Evolutionary conservation across 805 yeast genomes (phyloP).

Genomic region (Saturnispora diversa): DNA sequence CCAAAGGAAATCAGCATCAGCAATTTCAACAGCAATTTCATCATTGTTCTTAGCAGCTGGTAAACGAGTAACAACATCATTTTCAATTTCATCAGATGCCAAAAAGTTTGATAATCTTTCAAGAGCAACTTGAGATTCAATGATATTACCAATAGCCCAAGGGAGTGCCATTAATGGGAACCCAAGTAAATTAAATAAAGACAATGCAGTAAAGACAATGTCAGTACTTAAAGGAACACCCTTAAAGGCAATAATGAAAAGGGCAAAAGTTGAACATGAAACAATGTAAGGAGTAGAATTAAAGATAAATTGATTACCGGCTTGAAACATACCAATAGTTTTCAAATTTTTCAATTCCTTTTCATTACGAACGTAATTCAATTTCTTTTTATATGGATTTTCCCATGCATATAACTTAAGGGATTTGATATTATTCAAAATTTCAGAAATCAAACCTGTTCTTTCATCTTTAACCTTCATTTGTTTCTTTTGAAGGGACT

Average conservation of each 20-base stretch:
- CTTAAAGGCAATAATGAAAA: slow-evolving; percentile 49
- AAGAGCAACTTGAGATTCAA: slow-evolving; percentile 84
- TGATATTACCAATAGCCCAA: slow-evolving; percentile 72
- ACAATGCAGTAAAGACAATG: slow-evolving; percentile 82
- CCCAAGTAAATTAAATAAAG: slow-evolving; percentile 77
- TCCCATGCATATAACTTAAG: slow-evolving; percentile 96
- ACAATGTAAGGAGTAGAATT: slow-evolving; percentile 84
- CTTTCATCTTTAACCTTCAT: slow-evolving; percentile 90
- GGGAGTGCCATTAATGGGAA: slow-evolving; percentile 94
- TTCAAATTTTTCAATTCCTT: slow-evolving; percentile 72
- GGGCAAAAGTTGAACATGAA: slow-evolving; percentile 80
- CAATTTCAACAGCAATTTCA: slow-evolving; percentile 56
- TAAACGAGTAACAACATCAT: slow-evolving; percentile 47
- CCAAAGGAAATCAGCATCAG: slow-evolving; percentile 71
- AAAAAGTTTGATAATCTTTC: slow-evolving; percentile 68
- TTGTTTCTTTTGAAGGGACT: slow-evolving; percentile 68
- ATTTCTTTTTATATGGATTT: slow-evolving; percentile 63
- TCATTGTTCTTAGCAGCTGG: slow-evolving; percentile 46
- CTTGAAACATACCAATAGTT: slow-evolving; percentile 63
- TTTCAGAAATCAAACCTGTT: slow-evolving; percentile 81
- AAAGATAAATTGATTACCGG: slow-evolving; percentile 70
- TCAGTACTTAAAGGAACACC: slow-evolving; percentile 73
- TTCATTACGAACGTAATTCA: slow-evolving; percentile 78
- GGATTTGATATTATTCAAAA: slow-evolving; percentile 84
- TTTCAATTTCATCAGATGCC: slow-evolving; percentile 70